These are phyloP conservation scores for Vaccinium darrowii DNA, from an alignment of 148 eudicot genomes.

Conservation along the genomic window DNA sequence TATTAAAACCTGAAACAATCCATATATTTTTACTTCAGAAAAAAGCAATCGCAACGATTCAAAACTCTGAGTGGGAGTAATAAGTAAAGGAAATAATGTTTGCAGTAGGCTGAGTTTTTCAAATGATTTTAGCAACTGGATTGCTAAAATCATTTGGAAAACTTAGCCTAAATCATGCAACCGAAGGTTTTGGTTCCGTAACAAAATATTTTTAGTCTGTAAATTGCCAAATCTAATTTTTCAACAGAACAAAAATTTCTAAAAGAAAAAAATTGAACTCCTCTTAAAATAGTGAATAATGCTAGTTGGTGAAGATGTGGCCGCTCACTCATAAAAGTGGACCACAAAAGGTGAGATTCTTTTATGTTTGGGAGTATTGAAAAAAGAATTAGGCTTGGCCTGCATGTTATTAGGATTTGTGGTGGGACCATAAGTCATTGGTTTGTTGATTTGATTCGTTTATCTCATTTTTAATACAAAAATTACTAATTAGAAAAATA, in stretches of 20 bases:
- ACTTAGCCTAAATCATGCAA: not conserved
- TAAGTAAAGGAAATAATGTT: not conserved
- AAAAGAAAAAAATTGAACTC: not conserved
- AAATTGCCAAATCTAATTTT: not conserved
- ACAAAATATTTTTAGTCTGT: not conserved
- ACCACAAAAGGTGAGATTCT: not conserved
- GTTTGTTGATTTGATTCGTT: not conserved
- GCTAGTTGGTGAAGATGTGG: not conserved
- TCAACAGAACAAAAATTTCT: not conserved
- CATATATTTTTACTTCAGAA: not conserved
- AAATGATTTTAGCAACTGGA: too few species aligned
- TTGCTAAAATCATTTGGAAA: too few species aligned
- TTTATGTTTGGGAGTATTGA: not conserved
- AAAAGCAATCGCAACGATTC: not conserved
- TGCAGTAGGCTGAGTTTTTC: too few species aligned
- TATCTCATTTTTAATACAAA: not conserved
- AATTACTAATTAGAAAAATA: not conserved
- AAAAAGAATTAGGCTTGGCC: not conserved
- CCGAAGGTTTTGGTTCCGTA: not conserved
- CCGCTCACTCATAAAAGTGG: conserved; percentile 6
- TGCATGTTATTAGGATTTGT: not conserved
- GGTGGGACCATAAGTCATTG: not conserved
- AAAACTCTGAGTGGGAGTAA: not conserved
- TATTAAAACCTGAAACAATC: not conserved
- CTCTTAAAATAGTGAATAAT: not conserved